Evolutionary conservation across 768 basidiomycete genomes (phyloP).

Genomic region (Boletus subcaerulescens): DNA sequence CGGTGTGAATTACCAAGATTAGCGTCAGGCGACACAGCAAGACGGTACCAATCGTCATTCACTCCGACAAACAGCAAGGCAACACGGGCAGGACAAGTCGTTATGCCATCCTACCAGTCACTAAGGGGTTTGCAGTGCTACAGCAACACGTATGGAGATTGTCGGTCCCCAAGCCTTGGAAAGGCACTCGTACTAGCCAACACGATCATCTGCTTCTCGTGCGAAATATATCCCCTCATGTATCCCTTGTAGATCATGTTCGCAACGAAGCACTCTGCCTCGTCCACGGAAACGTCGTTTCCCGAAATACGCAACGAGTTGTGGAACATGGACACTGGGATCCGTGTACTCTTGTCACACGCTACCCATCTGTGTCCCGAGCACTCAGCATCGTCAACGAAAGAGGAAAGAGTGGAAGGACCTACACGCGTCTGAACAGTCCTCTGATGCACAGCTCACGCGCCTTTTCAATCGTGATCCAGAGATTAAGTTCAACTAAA

Average conservation of each 20-base stretch:
- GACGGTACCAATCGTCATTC: too few species aligned
- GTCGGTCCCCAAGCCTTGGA: constrained; percentile 65
- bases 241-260: constrained; percentile 94
- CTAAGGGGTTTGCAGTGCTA: constrained; percentile 2
- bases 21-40: background rate
- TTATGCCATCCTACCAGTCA: background rate
- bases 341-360: constrained; percentile 66
- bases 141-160: constrained; percentile 43
- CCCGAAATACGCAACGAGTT: constrained; percentile 70
- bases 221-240: constrained; percentile 94
- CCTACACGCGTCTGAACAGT: constrained; percentile 75
- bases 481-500: constrained; percentile 83
- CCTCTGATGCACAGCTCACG: constrained; percentile 84
- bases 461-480: constrained; percentile 83
- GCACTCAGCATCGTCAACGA: background rate
- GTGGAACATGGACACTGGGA: constrained; percentile 81
- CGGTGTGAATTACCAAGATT: background rate
- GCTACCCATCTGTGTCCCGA: constrained; percentile 67
- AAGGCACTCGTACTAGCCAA: constrained; percentile 78
- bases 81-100: too few species aligned
- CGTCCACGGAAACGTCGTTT: constrained; percentile 66
- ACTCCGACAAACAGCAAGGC: too few species aligned
- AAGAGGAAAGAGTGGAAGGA: constrained; percentile 10
- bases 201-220: constrained; percentile 93
- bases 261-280: constrained; percentile 91